phyloP scores from a whole-genome alignment of 1,284 basidiomycete species.

The Agroathelia rolfsii region DNA sequence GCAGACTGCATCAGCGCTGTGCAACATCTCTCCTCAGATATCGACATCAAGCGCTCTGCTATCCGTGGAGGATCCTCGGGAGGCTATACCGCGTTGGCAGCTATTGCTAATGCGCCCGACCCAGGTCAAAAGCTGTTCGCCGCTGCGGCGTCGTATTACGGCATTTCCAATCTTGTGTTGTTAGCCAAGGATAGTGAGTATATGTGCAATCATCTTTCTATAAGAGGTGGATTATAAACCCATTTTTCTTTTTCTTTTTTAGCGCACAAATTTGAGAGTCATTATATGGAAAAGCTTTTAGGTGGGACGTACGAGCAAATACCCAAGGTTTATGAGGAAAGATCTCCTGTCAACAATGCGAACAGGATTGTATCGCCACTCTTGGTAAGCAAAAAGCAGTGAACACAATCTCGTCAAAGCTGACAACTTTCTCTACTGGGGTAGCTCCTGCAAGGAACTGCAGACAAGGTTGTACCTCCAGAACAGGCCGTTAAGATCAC shows the following conservation, averaged over 20 bases:
- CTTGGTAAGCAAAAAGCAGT: slow-evolving; percentile 27
- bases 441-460: slow-evolving; percentile 45
- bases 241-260: no score
- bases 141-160: slow-evolving; percentile 37
- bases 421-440: no score
- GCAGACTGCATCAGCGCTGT: slow-evolving; percentile 20
- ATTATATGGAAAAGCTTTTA: slow-evolving; percentile 44
- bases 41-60: slow-evolving; percentile 46
- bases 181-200: slow-evolving; percentile 43
- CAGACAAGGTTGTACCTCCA: slow-evolving; percentile 49
- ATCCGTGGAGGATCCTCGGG: slow-evolving; percentile 56
- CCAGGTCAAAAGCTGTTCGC: slow-evolving; percentile 30
- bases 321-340: slow-evolving; percentile 36
- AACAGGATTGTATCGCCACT: slow-evolving; percentile 40
- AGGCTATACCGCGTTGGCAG: slow-evolving; percentile 49
- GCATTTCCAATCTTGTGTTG: slow-evolving; percentile 38
- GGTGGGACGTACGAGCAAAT: slow-evolving; percentile 40
- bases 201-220: no score
- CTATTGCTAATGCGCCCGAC: slow-evolving; percentile 29
- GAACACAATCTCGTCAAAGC: not conserved
- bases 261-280: slow-evolving; percentile 62
- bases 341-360: slow-evolving; percentile 42
- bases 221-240: no score
- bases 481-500: slow-evolving; percentile 41
- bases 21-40: slow-evolving; percentile 27